Percentiles rank a stretch among this genome's conserved stretches.
Conservation (phyloP, 805 yeast species). For the Candida koratica region DNA sequence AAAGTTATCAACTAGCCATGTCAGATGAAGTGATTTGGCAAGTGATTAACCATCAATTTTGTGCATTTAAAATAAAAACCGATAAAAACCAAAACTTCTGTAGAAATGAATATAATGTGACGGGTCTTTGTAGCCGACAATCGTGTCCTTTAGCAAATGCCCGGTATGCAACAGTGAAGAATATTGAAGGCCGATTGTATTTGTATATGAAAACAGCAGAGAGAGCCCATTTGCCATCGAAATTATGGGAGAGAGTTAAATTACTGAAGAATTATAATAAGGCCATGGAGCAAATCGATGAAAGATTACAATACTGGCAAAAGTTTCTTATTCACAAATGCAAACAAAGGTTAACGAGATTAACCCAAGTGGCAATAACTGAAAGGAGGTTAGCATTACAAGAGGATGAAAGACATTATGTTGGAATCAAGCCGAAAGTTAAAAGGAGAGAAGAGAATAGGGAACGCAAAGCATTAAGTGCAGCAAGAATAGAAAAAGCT, state of each 20-base stretch:
- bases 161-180: slow-evolving; percentile 82
- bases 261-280: slow-evolving; percentile 83
- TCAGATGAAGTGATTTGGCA: slow-evolving; percentile 94
- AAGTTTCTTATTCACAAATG: slow-evolving; percentile 87
- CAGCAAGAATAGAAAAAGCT: slow-evolving; percentile 94
- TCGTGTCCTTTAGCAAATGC: slow-evolving; percentile 97
- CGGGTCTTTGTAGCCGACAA: slow-evolving; percentile 88
- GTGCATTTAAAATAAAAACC: slow-evolving; percentile 89
- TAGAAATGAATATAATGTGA: slow-evolving; percentile 92
- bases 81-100: slow-evolving; percentile 90
- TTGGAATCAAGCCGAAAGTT: slow-evolving; percentile 89
- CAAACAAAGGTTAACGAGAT: slow-evolving; percentile 90
- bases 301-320: slow-evolving; percentile 88
- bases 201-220: slow-evolving; percentile 96
- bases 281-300: slow-evolving; percentile 86
- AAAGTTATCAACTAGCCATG: slow-evolving; percentile 18
- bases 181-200: slow-evolving; percentile 72
- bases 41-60: slow-evolving; percentile 90
- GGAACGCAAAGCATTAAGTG: slow-evolving; percentile 93
- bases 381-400: slow-evolving; percentile 89
- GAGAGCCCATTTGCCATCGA: slow-evolving; percentile 92
- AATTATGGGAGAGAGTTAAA: slow-evolving; percentile 92
- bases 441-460: slow-evolving; percentile 91
- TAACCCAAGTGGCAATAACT: slow-evolving; percentile 92
- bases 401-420: slow-evolving; percentile 90